phyloP scores from a whole-genome alignment of 2,329 filamentous ascomycete genomes.

The Stagonosporopsis vannaccii region DNA sequence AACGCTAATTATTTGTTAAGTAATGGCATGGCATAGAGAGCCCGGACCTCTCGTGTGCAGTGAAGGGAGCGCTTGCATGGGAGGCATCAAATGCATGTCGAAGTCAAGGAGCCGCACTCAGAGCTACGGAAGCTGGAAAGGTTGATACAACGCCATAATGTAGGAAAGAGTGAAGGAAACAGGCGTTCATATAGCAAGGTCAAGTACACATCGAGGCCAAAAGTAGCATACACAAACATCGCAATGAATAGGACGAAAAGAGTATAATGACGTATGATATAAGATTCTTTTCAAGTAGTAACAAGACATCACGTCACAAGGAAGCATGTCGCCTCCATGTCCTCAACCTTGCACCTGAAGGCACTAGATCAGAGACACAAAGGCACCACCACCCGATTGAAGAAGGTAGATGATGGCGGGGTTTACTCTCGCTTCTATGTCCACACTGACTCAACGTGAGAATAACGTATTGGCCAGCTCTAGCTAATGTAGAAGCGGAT shows the following conservation, averaged over 20 bases:
- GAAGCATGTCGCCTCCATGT: constrained; percentile 37
- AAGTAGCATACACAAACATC: background rate
- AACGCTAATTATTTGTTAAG: background rate
- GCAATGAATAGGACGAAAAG: background rate
- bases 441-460: constrained; percentile 51
- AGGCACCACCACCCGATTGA: constrained; percentile 39
- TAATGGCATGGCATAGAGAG: background rate
- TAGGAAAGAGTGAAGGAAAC: too few relatives aligned
- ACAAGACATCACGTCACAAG: constrained; percentile 10
- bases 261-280: background rate
- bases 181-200: too few relatives aligned
- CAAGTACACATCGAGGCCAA: too few relatives aligned
- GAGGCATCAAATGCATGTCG: too few relatives aligned
- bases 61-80: too few relatives aligned
- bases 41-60: too few relatives aligned
- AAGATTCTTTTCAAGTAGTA: background rate
- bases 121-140: too few relatives aligned
- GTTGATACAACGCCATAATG: too few relatives aligned
- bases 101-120: too few relatives aligned
- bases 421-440: constrained; percentile 52
- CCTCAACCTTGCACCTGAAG: constrained; percentile 36
- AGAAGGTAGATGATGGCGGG: constrained; percentile 33
- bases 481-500: constrained; percentile 52
- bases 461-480: constrained; percentile 50
- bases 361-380: constrained; percentile 31